A percentile compares a stretch with the other conserved stretches of the same genome.
Conservation (phyloP, 148 eudicot species). For the Polygonum aviculare region DNA sequence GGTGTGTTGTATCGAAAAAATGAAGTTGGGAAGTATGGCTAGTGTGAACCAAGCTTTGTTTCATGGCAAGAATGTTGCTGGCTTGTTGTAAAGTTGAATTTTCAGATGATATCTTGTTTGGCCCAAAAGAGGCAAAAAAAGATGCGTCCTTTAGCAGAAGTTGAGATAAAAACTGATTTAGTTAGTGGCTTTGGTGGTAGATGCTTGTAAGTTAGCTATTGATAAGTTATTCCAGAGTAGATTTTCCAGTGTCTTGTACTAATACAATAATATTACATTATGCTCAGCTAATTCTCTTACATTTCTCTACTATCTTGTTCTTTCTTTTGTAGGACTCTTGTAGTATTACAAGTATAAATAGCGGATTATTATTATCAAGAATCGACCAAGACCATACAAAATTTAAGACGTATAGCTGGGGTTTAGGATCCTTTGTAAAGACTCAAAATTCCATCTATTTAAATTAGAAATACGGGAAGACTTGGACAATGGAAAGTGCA, state of each 20-base stretch:
- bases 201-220: not conserved
- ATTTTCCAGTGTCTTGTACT: not conserved
- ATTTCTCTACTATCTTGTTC: no score
- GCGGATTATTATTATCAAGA: no score
- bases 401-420: no score
- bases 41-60: not conserved
- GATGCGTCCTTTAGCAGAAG: no score
- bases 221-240: not conserved
- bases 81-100: not conserved
- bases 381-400: no score
- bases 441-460: no score
- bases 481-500: not conserved
- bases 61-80: not conserved
- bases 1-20: not conserved
- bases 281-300: not conserved
- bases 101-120: not conserved
- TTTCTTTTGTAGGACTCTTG: no score
- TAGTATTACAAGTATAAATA: no score
- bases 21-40: not conserved
- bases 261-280: no score
- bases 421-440: no score
- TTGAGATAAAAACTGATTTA: not conserved
- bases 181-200: not conserved
- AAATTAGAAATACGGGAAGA: not conserved
- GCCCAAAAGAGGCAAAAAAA: no score